Percentiles rank a stretch among this genome's conserved stretches.
phyloP scores from a whole-genome alignment of 2,329 filamentous ascomycete species.

The Fusarium illudens region DNA sequence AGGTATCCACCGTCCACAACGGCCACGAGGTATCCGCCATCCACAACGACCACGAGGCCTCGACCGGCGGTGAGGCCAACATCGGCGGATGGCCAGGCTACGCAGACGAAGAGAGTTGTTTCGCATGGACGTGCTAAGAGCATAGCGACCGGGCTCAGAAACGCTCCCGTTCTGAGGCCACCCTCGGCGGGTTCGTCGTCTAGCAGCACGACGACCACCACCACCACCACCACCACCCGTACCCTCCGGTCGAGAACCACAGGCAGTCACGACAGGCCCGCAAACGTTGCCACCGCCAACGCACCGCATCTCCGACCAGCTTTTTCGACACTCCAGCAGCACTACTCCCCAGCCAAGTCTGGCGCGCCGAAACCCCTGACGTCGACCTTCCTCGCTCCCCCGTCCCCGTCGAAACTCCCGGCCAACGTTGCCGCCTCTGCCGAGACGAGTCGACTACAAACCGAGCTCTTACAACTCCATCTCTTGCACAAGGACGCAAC shows the following conservation, averaged over 20 bases:
- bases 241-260: conserved; percentile 24
- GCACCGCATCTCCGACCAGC: conserved; percentile 57
- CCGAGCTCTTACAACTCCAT: conserved; percentile 71
- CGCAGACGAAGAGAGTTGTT: conserved; percentile 31
- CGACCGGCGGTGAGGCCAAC: conserved; percentile 42
- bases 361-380: conserved; percentile 69
- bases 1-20: too few relatives aligned
- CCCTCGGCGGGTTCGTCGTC: conserved; percentile 41
- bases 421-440: conserved; percentile 67
- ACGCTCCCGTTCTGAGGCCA: conserved; percentile 44
- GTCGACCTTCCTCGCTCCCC: conserved; percentile 64
- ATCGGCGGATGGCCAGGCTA: conserved; percentile 41
- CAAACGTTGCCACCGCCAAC: conserved; percentile 21
- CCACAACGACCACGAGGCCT: conserved; percentile 45
- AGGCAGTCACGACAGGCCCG: conserved; percentile 29
- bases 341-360: conserved; percentile 71
- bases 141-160: conserved; percentile 41
- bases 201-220: conserved; percentile 29
- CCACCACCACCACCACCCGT: conserved; percentile 28
- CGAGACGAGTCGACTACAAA: conserved; percentile 67
- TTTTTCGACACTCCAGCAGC: conserved; percentile 71
- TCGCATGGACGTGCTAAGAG: conserved; percentile 47
- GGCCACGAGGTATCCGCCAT: too few relatives aligned
- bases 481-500: conserved; percentile 66
- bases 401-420: conserved; percentile 68